Conservation (phyloP, 495 filamentous ascomycete genomes). For the Talaromyces trachyspermus region DNA sequence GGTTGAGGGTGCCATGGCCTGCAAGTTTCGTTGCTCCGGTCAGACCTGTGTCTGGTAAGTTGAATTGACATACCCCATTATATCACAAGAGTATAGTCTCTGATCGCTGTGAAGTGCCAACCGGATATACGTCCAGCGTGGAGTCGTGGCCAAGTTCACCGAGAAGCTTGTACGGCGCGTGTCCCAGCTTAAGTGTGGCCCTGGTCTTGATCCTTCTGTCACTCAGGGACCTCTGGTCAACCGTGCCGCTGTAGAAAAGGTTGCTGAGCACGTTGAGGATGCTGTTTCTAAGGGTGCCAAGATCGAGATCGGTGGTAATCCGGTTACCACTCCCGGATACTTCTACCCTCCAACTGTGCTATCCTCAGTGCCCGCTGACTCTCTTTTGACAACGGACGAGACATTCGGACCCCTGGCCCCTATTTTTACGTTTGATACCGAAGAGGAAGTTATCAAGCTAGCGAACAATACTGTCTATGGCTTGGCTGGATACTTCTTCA, state of each 20-base stretch:
- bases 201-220: slow-evolving; percentile 59
- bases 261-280: slow-evolving; percentile 69
- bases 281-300: slow-evolving; percentile 68
- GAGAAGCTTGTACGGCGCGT: slow-evolving; percentile 66
- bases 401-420: slow-evolving; percentile 85
- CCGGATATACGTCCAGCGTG: slow-evolving; percentile 72
- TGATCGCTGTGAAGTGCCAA: slow-evolving; percentile 64
- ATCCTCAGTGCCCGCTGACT: slow-evolving; percentile 47
- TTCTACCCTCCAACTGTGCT: slow-evolving; percentile 69
- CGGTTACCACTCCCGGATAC: slow-evolving; percentile 51
- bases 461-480: slow-evolving; percentile 49
- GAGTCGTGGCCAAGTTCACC: slow-evolving; percentile 71
- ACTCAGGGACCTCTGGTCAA: slow-evolving; percentile 86
- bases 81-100: no score
- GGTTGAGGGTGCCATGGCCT: slow-evolving; percentile 64
- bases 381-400: slow-evolving; percentile 53
- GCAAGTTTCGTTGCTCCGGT: slow-evolving; percentile 81
- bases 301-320: slow-evolving; percentile 63
- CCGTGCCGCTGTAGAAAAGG: slow-evolving; percentile 64
- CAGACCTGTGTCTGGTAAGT: slow-evolving; percentile 84
- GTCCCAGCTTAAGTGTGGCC: slow-evolving; percentile 66
- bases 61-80: slow-evolving; percentile 49
- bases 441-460: slow-evolving; percentile 74
- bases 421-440: slow-evolving; percentile 72
- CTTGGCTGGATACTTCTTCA: slow-evolving; percentile 26